Conservation (phyloP, 768 basidiomycete genomes). For the Mrakia frigida region DNA sequence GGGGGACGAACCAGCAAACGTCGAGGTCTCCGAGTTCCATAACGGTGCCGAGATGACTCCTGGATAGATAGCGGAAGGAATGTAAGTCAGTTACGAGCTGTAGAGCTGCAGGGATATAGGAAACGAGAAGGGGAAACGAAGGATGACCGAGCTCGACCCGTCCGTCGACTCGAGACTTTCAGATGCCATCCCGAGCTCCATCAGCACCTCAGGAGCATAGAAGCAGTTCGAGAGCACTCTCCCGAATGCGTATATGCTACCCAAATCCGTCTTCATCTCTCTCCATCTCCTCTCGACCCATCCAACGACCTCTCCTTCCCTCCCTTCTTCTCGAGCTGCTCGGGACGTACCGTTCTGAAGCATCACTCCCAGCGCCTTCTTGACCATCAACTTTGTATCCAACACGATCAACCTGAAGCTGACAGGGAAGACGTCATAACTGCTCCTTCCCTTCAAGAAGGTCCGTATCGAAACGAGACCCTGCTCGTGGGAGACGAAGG, state of each 20-base stretch:
- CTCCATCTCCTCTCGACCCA: not conserved
- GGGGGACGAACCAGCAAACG: conserved; percentile 62
- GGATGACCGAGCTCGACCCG: conserved; percentile 8
- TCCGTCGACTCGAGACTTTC: no score
- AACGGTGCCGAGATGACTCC: conserved; percentile 96
- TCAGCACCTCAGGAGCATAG: no score
- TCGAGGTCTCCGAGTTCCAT: conserved; percentile 91
- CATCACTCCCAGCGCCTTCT: conserved; percentile 76
- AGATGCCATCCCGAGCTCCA: no score
- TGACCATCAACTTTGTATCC: conserved; percentile 91
- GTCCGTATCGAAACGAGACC: conserved; percentile 57
- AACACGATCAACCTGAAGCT: conserved; percentile 93
- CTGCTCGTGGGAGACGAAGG: conserved; percentile 40
- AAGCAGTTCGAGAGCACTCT: no score
- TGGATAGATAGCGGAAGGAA: conserved; percentile 41
- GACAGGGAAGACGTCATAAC: conserved; percentile 96
- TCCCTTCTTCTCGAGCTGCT: not conserved
- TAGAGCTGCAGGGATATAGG: not conserved
- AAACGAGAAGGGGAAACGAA: not conserved
- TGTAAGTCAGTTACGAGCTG: conserved; percentile 9
- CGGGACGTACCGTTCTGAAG: conserved; percentile 54
- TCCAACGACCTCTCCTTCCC: not conserved
- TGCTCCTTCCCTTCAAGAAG: conserved; percentile 76
- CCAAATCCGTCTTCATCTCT: not conserved
- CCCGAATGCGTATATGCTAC: not conserved